A percentile compares a stretch with the other conserved stretches of the same genome.
phyloP scores from a whole-genome alignment of 805 yeast genomes.

The Kuraishia borneana region DNA sequence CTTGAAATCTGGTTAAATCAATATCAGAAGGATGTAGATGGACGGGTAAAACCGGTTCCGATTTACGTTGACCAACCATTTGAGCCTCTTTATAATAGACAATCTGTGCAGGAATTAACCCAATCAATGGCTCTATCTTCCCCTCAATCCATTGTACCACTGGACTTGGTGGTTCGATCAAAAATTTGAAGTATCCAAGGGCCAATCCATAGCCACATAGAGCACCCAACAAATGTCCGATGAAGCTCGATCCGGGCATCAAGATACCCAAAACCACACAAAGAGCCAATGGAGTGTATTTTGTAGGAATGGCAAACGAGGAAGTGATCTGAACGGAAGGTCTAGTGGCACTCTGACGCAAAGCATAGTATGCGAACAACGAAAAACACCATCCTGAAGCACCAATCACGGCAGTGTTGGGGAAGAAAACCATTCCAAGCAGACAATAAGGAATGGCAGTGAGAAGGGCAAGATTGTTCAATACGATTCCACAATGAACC shows the following conservation, averaged over 20 bases:
- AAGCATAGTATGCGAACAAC: constrained; percentile 51
- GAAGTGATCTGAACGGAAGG: constrained; percentile 18
- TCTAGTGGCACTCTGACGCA: constrained; percentile 23
- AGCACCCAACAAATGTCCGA: constrained; percentile 66
- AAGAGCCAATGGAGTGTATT: constrained; percentile 42
- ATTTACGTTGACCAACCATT: constrained; percentile 18
- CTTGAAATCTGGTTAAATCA: constrained; percentile 6
- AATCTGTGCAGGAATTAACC: constrained; percentile 40
- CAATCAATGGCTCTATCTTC: constrained; percentile 37
- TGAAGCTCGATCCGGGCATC: constrained; percentile 56
- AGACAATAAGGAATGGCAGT: constrained; percentile 56
- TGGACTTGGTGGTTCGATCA: constrained; percentile 57
- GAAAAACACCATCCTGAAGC: constrained; percentile 69
- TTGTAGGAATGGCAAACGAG: constrained; percentile 42
- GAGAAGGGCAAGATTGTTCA: constrained; percentile 59
- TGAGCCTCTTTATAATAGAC: constrained; percentile 51
- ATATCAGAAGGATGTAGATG: constrained; percentile 1
- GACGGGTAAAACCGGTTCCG: constrained; percentile 9
- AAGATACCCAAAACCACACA: constrained; percentile 38
- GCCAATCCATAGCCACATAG: constrained; percentile 55
- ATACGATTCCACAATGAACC: constrained; percentile 70
- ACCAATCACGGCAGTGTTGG: constrained; percentile 47
- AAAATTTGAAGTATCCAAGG: constrained; percentile 39
- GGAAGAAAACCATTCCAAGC: constrained; percentile 37
- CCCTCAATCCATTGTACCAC: constrained; percentile 55